Conservation (phyloP, 2,329 filamentous ascomycete species). For the Colletotrichum sidae region DNA sequence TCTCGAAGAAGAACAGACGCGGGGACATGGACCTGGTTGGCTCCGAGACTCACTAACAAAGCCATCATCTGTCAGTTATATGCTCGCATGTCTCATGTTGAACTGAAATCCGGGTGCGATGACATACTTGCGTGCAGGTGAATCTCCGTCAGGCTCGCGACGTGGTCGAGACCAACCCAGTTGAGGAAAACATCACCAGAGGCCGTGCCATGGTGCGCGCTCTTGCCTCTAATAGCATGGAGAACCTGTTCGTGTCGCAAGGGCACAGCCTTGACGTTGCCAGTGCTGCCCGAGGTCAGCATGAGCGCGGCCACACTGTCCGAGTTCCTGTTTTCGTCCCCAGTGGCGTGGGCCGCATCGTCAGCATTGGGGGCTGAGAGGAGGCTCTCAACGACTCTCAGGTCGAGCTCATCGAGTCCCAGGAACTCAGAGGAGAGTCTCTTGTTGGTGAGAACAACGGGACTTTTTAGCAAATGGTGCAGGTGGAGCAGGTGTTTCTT, state of each 20-base stretch:
- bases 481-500: constrained; percentile 27
- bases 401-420: constrained; percentile 14
- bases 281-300: constrained; percentile 65
- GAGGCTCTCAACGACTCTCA: constrained; percentile 18
- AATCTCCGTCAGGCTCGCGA: constrained; percentile 62
- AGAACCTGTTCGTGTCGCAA: constrained; percentile 57
- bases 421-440: constrained; percentile 18
- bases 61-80: background rate
- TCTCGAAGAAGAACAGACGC: constrained; percentile 53
- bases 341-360: background rate
- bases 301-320: constrained; percentile 52
- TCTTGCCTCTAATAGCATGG: constrained; percentile 54
- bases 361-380: background rate
- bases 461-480: constrained; percentile 7
- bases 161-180: constrained; percentile 66
- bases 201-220: constrained; percentile 41
- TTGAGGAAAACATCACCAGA: constrained; percentile 52
- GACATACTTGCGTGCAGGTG: constrained; percentile 57
- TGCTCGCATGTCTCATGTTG: no score
- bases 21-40: constrained; percentile 58
- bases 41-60: constrained; percentile 46
- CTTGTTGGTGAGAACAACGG: constrained; percentile 19
- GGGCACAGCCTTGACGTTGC: constrained; percentile 61
- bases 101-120: no score
- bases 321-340: background rate